Conservation (phyloP, 2,329 filamentous ascomycete genomes). For the Juglanconis oblonga region DNA sequence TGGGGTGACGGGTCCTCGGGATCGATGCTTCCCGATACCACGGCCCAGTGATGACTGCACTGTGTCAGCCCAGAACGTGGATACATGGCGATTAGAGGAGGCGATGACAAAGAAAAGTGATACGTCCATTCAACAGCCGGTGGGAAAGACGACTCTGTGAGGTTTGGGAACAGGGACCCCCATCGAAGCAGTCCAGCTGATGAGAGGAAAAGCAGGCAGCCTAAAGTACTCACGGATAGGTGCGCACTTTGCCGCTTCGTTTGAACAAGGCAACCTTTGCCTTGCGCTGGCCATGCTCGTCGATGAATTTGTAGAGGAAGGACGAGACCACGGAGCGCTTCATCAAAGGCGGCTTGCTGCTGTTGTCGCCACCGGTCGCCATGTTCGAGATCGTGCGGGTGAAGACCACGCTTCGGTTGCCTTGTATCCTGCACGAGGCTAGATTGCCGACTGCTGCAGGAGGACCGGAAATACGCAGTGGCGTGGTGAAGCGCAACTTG, state of each 20-base stretch:
- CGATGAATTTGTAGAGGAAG: conserved; percentile 47
- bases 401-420: not conserved
- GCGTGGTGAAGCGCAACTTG: not conserved
- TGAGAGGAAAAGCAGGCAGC: not conserved
- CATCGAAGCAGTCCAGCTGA: not conserved
- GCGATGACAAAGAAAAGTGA: not conserved
- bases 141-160: not conserved
- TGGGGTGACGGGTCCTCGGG: conserved; percentile 48
- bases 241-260: conserved; percentile 56
- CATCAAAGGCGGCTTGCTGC: conserved; percentile 22
- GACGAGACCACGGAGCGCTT: conserved; percentile 44
- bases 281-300: conserved; percentile 30
- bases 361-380: conserved; percentile 4
- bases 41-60: conserved; percentile 52
- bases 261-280: conserved; percentile 59
- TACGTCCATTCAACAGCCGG: not conserved
- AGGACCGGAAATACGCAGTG: not conserved
- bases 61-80: conserved; percentile 8
- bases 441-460: not conserved
- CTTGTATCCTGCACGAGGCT: not conserved
- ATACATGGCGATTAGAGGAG: too few species aligned
- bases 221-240: conserved; percentile 51
- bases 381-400: conserved; percentile 16
- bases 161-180: not conserved
- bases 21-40: conserved; percentile 62